Evolutionary conservation across 2,329 filamentous ascomycete species (phyloP).

Genomic region (Venturia nashicola): DNA sequence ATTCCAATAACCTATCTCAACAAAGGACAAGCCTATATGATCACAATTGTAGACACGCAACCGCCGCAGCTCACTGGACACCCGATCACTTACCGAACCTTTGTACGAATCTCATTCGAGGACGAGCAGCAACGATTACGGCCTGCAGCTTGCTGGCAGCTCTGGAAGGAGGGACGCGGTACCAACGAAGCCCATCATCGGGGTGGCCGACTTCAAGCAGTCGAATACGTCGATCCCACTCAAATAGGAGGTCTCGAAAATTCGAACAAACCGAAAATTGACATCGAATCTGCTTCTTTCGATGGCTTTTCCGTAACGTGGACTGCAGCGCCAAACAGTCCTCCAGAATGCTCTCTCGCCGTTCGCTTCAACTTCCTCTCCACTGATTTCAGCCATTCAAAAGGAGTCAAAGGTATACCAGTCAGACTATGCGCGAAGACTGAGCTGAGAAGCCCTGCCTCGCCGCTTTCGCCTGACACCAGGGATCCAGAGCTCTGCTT

Average conservation of each 20-base stretch:
- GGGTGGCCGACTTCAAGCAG: constrained; percentile 82
- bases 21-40: constrained; percentile 87
- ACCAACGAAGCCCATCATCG: constrained; percentile 90
- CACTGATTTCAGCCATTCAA: constrained; percentile 97
- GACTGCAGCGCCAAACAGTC: constrained; percentile 59
- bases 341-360: constrained; percentile 69
- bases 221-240: constrained; percentile 72
- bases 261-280: constrained; percentile 32
- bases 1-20: constrained; percentile 97
- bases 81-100: constrained; percentile 71
- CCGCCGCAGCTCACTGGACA: constrained; percentile 45
- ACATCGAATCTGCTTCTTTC: constrained; percentile 57
- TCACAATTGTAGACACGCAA: constrained; percentile 70
- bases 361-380: constrained; percentile 98
- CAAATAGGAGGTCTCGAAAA: constrained; percentile 41
- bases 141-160: constrained; percentile 72
- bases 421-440: constrained; percentile 90
- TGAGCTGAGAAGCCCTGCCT: constrained; percentile 35
- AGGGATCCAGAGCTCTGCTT: constrained; percentile 63
- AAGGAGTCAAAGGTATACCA: constrained; percentile 94
- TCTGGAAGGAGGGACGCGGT: constrained; percentile 95
- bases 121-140: constrained; percentile 85
- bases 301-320: constrained; percentile 89
- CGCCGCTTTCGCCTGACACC: constrained; percentile 30
- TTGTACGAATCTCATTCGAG: constrained; percentile 90